phyloP scores from a whole-genome alignment of 345 rosid genomes.

The Euphorbia tirucalli region DNA sequence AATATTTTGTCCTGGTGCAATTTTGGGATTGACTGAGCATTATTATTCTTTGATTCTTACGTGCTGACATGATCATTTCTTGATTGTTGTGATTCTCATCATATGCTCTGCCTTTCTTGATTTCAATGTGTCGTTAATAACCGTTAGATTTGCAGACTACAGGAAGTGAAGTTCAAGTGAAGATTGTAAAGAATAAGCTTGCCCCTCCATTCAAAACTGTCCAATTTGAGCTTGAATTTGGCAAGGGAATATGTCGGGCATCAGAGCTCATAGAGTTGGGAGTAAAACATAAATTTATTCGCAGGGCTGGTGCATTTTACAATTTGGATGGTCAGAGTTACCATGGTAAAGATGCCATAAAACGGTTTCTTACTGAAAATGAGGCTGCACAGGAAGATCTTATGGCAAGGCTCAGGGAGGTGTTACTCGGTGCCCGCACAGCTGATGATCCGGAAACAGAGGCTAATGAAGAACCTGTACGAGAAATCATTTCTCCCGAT shows the following conservation, averaged over 20 bases:
- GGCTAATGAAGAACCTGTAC: constrained; percentile 29
- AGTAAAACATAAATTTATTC: constrained; percentile 65
- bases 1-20: neutral
- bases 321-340: constrained; percentile 43
- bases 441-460: constrained; percentile 32
- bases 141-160: constrained; percentile 45
- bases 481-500: constrained; percentile 41
- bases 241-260: constrained; percentile 80
- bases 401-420: constrained; percentile 53
- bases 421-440: constrained; percentile 36
- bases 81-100: neutral
- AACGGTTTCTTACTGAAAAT: constrained; percentile 50
- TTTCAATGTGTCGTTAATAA: neutral
- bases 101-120: neutral
- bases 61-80: no score
- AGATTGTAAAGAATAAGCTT: constrained; percentile 92
- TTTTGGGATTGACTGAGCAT: neutral
- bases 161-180: constrained; percentile 74
- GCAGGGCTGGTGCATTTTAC: constrained; percentile 50
- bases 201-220: constrained; percentile 89
- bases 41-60: no score
- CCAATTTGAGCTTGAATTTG: constrained; percentile 87
- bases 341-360: constrained; percentile 84
- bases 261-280: constrained; percentile 74
- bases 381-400: constrained; percentile 58